Evolutionary conservation across 441 rosid genomes (phyloP).

Genomic region (Arabidopsis lyrata): DNA sequence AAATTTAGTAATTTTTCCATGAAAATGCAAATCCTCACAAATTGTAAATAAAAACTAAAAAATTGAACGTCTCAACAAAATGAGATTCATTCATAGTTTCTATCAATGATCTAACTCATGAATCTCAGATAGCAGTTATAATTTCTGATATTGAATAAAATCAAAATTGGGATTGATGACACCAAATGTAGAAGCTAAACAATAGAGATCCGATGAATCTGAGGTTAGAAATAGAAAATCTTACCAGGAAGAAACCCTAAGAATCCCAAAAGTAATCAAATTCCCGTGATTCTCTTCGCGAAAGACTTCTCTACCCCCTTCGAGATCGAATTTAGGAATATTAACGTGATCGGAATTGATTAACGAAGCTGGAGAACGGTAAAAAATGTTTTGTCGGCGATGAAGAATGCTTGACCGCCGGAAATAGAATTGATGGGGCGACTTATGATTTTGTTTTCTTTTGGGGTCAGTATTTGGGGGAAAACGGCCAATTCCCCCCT

Average conservation of each 20-base stretch:
- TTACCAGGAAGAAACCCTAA: constrained; percentile 30
- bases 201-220: constrained; percentile 20
- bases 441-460: neutral
- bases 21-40: too few species aligned
- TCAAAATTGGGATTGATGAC: constrained; percentile 24
- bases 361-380: neutral
- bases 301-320: neutral
- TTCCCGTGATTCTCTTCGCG: neutral
- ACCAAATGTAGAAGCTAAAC: constrained; percentile 25
- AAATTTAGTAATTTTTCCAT: constrained; percentile 23
- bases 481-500: too few species aligned
- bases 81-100: neutral
- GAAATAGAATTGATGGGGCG: constrained; percentile 38
- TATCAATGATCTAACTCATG: neutral
- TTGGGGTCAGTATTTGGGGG: neutral
- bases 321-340: constrained; percentile 26
- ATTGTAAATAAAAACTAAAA: too few species aligned
- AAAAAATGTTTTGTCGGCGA: constrained; percentile 10
- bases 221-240: neutral
- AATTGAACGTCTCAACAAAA: neutral
- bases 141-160: constrained; percentile 3
- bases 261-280: constrained; percentile 4
- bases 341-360: constrained; percentile 11
- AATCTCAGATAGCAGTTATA: constrained; percentile 29
- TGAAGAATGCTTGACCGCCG: constrained; percentile 31